Base-by-base conservation (phyloP, 2,329 filamentous ascomycete genomes). In the Pyricularia grisea region DNA sequence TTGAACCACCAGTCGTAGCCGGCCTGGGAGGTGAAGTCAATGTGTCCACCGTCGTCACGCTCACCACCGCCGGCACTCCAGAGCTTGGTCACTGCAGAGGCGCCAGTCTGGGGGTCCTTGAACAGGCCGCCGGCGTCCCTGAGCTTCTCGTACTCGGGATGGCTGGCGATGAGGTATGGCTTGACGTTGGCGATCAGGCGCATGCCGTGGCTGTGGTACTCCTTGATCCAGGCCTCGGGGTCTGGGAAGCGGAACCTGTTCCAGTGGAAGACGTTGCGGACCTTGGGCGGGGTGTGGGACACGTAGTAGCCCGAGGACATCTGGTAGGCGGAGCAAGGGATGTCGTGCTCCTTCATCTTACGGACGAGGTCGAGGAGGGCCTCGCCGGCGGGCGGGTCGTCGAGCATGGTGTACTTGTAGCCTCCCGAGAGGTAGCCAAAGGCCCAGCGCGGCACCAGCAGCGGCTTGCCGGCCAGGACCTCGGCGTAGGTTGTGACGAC, bases 251-350 rank as follows among this genome's bases (percentile, higher is more conserved):
- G 84, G 73, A 91, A 85, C 4, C 78, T 78, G 72, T 92, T 92
- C 90, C 90, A 93, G 0, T 88, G 89, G 73, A 90, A 90, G 3
- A 90, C 88, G 71, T 89, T 91, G 69, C 90, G 81, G 0, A 89
- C 90, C 77, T 91, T 91, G 1, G 90, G 90, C 69, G 87, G 85
- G 0, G 80, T 81, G 73, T 90, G 88, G 0, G 89, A 84, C 3
- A 92, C 85, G 0, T 89, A 91, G 75, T 92, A 92, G 0, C 90
- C 90, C 0, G 88, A 90, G 28, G 86, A 89, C 88, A 92, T 89
- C 74, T 92, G 89, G 75, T 90, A 89, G 0, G 86, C 89, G 0
- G 88, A 91, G 73, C 88, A 90, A 2, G 89, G 89, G 67, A 92
- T 91, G 31, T 87, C 88, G 71, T 91, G 81, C 72, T 87, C 79